phyloP scores from a whole-genome alignment of 768 basidiomycete genomes.

The Austroboletus festivus region DNA sequence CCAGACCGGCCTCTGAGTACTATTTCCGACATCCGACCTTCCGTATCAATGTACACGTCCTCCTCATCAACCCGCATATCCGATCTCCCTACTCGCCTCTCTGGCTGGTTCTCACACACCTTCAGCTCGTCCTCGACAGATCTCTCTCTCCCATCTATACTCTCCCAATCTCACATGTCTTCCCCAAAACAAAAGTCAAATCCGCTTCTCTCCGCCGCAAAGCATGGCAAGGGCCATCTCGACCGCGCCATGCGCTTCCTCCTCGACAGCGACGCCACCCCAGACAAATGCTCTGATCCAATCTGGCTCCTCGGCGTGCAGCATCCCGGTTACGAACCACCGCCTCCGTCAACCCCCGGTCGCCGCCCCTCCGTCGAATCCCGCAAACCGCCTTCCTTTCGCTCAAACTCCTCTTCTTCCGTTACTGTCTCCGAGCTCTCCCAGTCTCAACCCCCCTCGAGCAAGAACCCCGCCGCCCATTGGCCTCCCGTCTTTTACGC shows the following conservation, averaged over 20 bases:
- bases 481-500: slow-evolving; percentile 85
- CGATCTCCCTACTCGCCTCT: slow-evolving; percentile 72
- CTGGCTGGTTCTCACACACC: slow-evolving; percentile 79
- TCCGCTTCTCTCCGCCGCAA: slow-evolving; percentile 64
- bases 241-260: slow-evolving; percentile 87
- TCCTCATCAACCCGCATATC: slow-evolving; percentile 51
- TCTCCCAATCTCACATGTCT: slow-evolving; percentile 44
- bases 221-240: slow-evolving; percentile 70
- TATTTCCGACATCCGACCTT: slow-evolving; percentile 41
- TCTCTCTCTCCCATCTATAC: slow-evolving; percentile 60
- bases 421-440: slow-evolving; percentile 33
- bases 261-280: slow-evolving; percentile 85
- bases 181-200: slow-evolving; percentile 45
- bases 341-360: slow-evolving; percentile 24
- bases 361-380: slow-evolving; percentile 43
- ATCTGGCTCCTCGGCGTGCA: slow-evolving; percentile 90
- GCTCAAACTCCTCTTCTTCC: slow-evolving; percentile 44
- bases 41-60: slow-evolving; percentile 45
- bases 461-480: slow-evolving; percentile 34
- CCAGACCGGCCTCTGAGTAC: slow-evolving; percentile 53
- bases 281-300: slow-evolving; percentile 75
- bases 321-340: slow-evolving; percentile 70
- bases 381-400: slow-evolving; percentile 40
- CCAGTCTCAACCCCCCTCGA: slow-evolving; percentile 35
- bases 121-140: slow-evolving; percentile 72